Base-by-base conservation (phyloP, 345 rosid species). In the Hypericum perforatum region DNA sequence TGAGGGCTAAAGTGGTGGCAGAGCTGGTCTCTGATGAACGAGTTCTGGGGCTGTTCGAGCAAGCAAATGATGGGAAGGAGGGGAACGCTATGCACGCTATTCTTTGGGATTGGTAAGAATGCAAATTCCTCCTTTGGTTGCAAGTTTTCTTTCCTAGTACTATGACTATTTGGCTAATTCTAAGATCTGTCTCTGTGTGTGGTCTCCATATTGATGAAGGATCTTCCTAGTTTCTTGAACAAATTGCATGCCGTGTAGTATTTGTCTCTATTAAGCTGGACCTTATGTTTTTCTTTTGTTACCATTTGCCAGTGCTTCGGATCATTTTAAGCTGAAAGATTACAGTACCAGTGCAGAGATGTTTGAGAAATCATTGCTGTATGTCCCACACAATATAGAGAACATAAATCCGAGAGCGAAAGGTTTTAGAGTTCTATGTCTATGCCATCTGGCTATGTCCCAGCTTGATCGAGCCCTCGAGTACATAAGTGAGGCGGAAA, bases 351-450 rank as follows among this genome's bases (percentile, higher is more conserved):
- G 94, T 63, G 94, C 97, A 41, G 89, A 78, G 70, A 71, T 88
- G 84, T 92, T 80, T 55, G 98, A 92, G 80, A 92, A 85, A 63
- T 82, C 98, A 7, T 71, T 92, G 84, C 97, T 92, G 50, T 92
- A 85, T 66, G 71, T 83, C 62, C 86, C 98, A 38, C 66, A 70
- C 70, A 76, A 79, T 61, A 48, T 75, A 7, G 95, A 85, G 56
- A 78, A 75, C 59, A 82, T 82, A 78, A 72, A 54, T 61, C 74
- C 77, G 56, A 76, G 96, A 60, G 98, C 97, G 51, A 88, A 88
- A 76, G 89, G 98, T 10, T 92, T 82, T 68, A 82, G 97, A 72
- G 95, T 88, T 60, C 65, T 92, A 75, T 81, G 95, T 69, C 92
- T 88, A 49, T 92, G 96, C 76, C 75, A 83, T 68, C 86, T 92